phyloP scores from a whole-genome alignment of 768 basidiomycete species.

The Termitomyces sp. region DNA sequence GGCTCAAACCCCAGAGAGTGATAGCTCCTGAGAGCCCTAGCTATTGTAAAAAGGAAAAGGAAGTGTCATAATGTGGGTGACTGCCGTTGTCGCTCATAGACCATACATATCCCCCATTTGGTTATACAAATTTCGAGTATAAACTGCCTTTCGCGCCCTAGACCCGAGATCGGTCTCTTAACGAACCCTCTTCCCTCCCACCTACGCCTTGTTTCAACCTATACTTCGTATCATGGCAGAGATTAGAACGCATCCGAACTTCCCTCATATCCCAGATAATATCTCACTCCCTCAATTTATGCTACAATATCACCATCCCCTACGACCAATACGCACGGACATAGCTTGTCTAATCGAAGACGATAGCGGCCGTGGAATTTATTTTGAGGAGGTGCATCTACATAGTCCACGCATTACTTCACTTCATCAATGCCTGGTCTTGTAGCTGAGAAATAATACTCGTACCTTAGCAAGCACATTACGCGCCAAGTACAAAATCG shows the following conservation, averaged over 20 bases:
- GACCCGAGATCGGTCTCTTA: conserved; percentile 1
- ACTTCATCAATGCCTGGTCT: conserved; percentile 3
- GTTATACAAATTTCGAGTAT: conserved; percentile 11
- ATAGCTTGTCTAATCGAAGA: conserved; percentile 55
- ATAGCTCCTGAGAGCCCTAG: conserved; percentile 13
- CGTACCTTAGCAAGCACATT: conserved; percentile 36
- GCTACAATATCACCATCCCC: conserved; percentile 44
- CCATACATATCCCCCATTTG: conserved; percentile 14
- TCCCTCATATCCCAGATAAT: conserved; percentile 50
- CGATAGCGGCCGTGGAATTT: conserved; percentile 35
- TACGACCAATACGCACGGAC: conserved; percentile 35
- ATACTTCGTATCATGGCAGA: conserved; percentile 23
- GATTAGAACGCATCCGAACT: conserved; percentile 24
- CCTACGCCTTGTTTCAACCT: conserved; percentile 5
- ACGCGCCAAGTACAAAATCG: conserved; percentile 26
- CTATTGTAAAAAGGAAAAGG: conserved; percentile 15
- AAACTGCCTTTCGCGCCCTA: conserved; percentile 10
- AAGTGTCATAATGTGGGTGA: conserved; percentile 11
- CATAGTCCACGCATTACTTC: background rate
- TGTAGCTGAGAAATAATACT: conserved; percentile 29
- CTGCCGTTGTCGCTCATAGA: conserved; percentile 7
- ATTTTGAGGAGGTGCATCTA: conserved; percentile 35
- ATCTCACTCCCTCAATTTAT: conserved; percentile 57
- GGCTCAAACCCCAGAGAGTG: conserved; percentile 10
- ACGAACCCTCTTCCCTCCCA: conserved; percentile 8